These are phyloP conservation scores for Neurospora cerealis DNA, from an alignment of 495 filamentous ascomycete species.

Conservation along the genomic window DNA sequence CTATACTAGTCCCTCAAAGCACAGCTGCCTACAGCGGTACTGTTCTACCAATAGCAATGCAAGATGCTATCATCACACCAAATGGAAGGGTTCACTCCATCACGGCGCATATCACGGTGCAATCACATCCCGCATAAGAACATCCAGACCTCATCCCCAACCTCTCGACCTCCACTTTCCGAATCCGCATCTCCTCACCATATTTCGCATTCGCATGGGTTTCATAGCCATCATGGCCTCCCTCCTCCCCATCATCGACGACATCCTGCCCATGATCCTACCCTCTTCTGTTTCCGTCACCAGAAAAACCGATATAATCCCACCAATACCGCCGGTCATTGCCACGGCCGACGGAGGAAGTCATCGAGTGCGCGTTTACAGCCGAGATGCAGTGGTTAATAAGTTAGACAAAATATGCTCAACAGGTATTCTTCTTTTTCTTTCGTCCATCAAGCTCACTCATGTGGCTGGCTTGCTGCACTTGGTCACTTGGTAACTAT, in stretches of 20 bases:
- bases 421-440: conserved; percentile 25
- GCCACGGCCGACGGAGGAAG: neutral
- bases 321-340: conserved; percentile 17
- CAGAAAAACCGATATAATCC: conserved; percentile 31
- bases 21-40: neutral
- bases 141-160: neutral
- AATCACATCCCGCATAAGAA: neutral
- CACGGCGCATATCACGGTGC: neutral
- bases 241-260: conserved; percentile 37
- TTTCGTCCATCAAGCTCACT: neutral
- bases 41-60: neutral
- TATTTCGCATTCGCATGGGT: neutral
- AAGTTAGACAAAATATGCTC: conserved; percentile 50
- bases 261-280: conserved; percentile 41
- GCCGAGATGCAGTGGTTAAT: conserved; percentile 47
- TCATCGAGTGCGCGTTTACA: conserved; percentile 39
- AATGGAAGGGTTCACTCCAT: neutral
- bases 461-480: neutral
- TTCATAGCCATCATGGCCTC: conserved; percentile 28
- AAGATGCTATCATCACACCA: neutral
- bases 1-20: neutral
- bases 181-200: neutral
- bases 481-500: neutral
- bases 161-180: neutral
- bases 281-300: conserved; percentile 36